Conservation (phyloP, 345 rosid species). For the Citrus sinensis region DNA sequence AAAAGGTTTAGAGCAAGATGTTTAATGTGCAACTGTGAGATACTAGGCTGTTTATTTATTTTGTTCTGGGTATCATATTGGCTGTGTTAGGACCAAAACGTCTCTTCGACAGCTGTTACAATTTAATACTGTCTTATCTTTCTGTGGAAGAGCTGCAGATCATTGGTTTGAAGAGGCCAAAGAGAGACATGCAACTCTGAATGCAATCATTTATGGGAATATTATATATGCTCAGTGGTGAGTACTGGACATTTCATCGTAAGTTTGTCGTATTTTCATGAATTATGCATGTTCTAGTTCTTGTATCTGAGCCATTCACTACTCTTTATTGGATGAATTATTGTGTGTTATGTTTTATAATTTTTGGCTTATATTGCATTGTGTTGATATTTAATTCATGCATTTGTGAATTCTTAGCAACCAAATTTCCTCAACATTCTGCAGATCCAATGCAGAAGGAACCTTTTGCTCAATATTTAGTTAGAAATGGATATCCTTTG, state of each 20-base stretch:
- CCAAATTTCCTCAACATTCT: not conserved
- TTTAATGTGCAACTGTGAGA: not conserved
- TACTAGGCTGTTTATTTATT: not conserved
- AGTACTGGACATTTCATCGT: constrained; percentile 13
- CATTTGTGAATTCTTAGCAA: not conserved
- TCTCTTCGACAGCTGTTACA: not conserved
- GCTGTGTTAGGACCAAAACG: not conserved
- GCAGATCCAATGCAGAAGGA: not conserved
- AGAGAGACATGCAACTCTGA: constrained; percentile 50
- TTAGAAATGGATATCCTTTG: not conserved
- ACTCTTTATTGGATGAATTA: not conserved
- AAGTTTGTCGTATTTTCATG: not conserved
- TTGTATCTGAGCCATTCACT: not conserved
- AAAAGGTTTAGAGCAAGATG: not conserved
- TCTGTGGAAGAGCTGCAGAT: constrained; percentile 93
- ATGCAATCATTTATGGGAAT: constrained; percentile 84
- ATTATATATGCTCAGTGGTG: constrained; percentile 92
- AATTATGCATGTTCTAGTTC: not conserved
- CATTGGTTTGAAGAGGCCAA: constrained; percentile 85
- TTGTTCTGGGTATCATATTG: not conserved
- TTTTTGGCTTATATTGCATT: not conserved
- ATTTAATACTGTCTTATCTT: constrained; percentile 42
- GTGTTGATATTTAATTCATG: not conserved
- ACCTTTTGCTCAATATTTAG: not conserved
- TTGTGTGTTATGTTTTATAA: not conserved